phyloP scores from a whole-genome alignment of 805 yeast species.

The Saccharomyces eubayanus region DNA sequence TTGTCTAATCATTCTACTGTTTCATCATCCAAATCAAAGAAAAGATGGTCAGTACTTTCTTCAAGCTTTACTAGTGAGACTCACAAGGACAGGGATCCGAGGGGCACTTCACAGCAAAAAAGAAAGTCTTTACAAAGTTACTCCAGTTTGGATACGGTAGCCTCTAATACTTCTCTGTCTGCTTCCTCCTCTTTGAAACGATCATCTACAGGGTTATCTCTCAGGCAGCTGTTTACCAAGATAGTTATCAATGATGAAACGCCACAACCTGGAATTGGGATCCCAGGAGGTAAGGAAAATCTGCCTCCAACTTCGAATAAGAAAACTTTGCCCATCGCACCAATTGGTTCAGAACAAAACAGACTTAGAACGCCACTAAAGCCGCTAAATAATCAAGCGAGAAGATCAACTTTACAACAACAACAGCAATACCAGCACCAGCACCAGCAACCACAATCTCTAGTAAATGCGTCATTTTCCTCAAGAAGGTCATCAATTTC shows the following conservation, averaged over 20 bases:
- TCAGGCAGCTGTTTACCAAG: constrained; percentile 26
- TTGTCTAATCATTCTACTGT: constrained; percentile 25
- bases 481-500: constrained; percentile 20
- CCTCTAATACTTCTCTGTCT: constrained; percentile 1
- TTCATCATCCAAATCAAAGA: constrained; percentile 18
- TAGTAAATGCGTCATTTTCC: neutral
- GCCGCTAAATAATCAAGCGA: neutral
- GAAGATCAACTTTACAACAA: neutral
- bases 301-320: neutral
- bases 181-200: constrained; percentile 15
- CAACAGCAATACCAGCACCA: neutral
- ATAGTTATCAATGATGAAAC: constrained; percentile 19
- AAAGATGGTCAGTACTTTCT: constrained; percentile 28
- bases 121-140: neutral
- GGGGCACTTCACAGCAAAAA: neutral
- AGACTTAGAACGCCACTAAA: neutral
- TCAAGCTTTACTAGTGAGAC: constrained; percentile 13
- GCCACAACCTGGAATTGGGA: neutral
- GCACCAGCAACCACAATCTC: neutral
- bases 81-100: neutral
- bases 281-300: neutral
- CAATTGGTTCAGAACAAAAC: neutral
- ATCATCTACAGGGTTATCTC: constrained; percentile 28
- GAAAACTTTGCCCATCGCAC: neutral
- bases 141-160: neutral